Evolutionary conservation across 768 basidiomycete species (phyloP).

Genomic region (Saitozyma sp.): DNA sequence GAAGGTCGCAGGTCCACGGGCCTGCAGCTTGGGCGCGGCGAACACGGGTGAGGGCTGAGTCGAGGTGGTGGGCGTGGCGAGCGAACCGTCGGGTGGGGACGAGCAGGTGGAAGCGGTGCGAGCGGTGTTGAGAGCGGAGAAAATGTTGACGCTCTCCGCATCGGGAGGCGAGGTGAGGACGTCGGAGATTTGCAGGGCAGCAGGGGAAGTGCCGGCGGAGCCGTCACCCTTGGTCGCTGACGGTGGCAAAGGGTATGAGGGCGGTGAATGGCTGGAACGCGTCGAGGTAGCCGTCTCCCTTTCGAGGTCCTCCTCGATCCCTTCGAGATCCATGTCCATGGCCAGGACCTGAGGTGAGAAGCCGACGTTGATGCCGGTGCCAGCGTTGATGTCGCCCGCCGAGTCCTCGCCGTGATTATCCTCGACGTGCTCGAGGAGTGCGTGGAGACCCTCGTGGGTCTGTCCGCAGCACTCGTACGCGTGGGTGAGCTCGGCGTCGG

Average conservation of each 20-base stretch:
- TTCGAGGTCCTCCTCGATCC: conserved; percentile 20
- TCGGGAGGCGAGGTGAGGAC: conserved; percentile 39
- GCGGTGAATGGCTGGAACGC: conserved; percentile 25
- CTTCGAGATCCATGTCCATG: conserved; percentile 45
- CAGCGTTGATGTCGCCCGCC: conserved; percentile 11
- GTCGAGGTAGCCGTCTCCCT: conserved; percentile 11
- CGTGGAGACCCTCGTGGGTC: conserved; percentile 43
- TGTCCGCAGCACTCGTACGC: conserved; percentile 47
- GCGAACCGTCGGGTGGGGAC: conserved; percentile 36
- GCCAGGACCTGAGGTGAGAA: conserved; percentile 41
- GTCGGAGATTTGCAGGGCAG: conserved; percentile 33
- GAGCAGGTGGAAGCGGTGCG: conserved; percentile 24
- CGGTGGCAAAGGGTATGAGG: conserved; percentile 24
- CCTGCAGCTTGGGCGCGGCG: conserved; percentile 31
- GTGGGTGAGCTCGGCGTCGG: conserved; percentile 43
- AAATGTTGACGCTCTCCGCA: conserved; percentile 7
- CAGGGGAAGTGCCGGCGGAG: conserved; percentile 12
- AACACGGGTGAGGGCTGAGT: conserved; percentile 41
- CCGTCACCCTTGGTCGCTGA: conserved; percentile 3
- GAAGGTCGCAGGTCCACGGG: conserved; percentile 24
- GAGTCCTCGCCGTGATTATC: conserved; percentile 23
- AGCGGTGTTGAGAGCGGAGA: background rate
- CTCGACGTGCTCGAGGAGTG: conserved; percentile 50
- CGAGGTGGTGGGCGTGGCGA: conserved; percentile 41
- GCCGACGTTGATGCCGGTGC: conserved; percentile 15